phyloP scores from a whole-genome alignment of 371 early-diverging fungal genomes.

The Mortierella sp. region DNA sequence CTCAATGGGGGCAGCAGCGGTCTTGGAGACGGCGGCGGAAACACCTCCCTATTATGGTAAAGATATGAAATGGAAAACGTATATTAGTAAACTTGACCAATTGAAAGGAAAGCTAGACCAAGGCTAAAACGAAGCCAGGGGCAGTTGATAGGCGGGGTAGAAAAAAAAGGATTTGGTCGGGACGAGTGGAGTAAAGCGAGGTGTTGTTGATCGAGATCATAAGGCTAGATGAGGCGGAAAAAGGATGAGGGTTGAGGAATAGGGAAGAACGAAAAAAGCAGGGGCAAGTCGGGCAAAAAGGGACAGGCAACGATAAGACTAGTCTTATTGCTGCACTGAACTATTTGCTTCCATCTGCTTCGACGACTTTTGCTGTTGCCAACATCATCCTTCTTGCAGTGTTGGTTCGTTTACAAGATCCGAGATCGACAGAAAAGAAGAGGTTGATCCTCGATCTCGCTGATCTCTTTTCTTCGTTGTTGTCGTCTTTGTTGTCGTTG shows the following conservation, averaged over 20 bases:
- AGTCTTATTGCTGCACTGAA: not conserved
- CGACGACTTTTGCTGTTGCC: not conserved
- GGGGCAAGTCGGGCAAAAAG: not conserved
- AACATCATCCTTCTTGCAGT: not conserved
- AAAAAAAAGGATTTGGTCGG: not conserved
- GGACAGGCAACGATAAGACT: not conserved
- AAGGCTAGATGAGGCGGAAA: not conserved
- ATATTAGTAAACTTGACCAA: not conserved
- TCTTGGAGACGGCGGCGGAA: slow-evolving; percentile 94
- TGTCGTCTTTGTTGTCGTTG: not conserved
- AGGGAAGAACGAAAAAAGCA: not conserved
- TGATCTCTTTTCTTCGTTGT: not conserved
- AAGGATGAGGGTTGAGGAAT: not conserved
- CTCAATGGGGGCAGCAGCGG: slow-evolving; percentile 88
- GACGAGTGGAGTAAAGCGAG: not conserved
- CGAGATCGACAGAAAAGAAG: not conserved
- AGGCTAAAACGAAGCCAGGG: not conserved
- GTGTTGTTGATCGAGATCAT: not conserved
- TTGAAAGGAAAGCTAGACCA: not conserved
- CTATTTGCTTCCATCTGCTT: slow-evolving; percentile 2
- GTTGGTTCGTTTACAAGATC: not conserved
- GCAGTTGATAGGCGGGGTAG: not conserved
- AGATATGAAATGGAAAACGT: not conserved
- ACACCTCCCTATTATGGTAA: slow-evolving; percentile 75
- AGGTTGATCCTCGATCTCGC: slow-evolving; percentile 2